Percentiles rank a stretch among this genome's conserved stretches.
phyloP scores from a whole-genome alignment of 2,329 filamentous ascomycete genomes.

The Sphaerulina musiva region DNA sequence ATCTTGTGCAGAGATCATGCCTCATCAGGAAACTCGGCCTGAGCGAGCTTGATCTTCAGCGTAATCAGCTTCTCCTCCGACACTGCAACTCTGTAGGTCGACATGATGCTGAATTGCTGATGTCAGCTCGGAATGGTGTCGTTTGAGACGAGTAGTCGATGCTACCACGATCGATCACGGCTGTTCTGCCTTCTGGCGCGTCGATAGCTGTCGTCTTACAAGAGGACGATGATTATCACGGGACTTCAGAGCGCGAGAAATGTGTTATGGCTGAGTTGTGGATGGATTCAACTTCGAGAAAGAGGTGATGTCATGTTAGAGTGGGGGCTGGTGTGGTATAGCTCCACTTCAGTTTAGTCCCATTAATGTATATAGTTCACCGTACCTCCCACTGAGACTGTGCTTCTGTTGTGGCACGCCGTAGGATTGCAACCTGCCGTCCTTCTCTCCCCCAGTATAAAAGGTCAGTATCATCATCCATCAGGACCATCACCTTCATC shows the following conservation, averaged over 20 bases:
- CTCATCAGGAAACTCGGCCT: slow-evolving; percentile 37
- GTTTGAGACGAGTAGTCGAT: not conserved
- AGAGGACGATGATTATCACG: not conserved
- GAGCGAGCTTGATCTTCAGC: slow-evolving; percentile 50
- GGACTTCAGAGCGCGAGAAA: not conserved
- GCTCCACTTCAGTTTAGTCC: not conserved
- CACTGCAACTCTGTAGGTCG: slow-evolving; percentile 47
- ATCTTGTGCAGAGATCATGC: not conserved
- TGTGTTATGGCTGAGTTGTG: not conserved
- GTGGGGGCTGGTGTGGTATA: not conserved
- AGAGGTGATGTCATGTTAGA: not conserved
- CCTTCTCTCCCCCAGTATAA: too few relatives aligned
- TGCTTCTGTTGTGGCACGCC: too few relatives aligned
- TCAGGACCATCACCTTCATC: too few relatives aligned
- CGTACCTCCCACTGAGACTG: not conserved
- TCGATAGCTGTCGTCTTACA: not conserved
- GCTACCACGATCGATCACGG: not conserved
- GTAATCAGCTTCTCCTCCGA: slow-evolving; percentile 47
- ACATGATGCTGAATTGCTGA: slow-evolving; percentile 18
- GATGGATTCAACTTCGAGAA: not conserved
- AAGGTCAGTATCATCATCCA: too few relatives aligned
- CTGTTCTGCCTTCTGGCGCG: not conserved
- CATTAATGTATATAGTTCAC: not conserved
- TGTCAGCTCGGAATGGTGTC: not conserved
- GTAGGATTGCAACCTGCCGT: too few relatives aligned